Evolutionary conservation across 1,284 basidiomycete genomes (phyloP).

Genomic region (Exobasidium cylindrosporum): DNA sequence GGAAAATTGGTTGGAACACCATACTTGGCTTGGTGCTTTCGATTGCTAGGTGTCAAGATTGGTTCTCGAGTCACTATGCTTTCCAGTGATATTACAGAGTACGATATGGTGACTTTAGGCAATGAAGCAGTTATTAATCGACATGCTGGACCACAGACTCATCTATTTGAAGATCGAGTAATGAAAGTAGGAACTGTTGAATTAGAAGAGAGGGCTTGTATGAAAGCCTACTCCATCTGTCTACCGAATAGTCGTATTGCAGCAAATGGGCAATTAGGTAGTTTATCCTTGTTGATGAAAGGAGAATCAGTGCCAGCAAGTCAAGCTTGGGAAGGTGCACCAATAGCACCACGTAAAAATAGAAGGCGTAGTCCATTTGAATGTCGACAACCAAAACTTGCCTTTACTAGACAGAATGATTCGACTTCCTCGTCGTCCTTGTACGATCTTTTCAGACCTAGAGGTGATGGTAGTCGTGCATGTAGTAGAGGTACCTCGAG

Average conservation of each 20-base stretch:
- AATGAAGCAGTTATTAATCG: constrained; percentile 15
- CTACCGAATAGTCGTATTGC: constrained; percentile 5
- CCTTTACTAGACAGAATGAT: background rate
- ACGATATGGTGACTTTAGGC: constrained; percentile 13
- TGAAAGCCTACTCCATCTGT: constrained; percentile 14
- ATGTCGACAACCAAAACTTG: background rate
- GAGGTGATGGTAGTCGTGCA: background rate
- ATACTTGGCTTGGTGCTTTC: constrained; percentile 10
- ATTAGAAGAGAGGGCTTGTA: constrained; percentile 2
- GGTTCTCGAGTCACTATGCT: constrained; percentile 9
- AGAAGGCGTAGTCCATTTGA: background rate
- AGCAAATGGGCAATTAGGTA: constrained; percentile 8
- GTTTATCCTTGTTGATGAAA: constrained; percentile 15
- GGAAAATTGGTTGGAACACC: constrained; percentile 12
- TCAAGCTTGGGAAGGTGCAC: constrained; percentile 15
- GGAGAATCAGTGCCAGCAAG: constrained; percentile 13
- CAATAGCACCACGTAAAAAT: constrained; percentile 2
- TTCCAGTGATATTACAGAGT: constrained; percentile 15
- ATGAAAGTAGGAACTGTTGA: constrained; percentile 11
- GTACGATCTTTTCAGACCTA: background rate
- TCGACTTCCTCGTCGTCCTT: background rate
- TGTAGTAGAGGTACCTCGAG: background rate
- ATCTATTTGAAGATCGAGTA: constrained; percentile 15
- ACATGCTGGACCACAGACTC: constrained; percentile 14
- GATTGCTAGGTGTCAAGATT: constrained; percentile 14